A percentile compares a stretch with the other conserved stretches of the same genome.
phyloP scores from a whole-genome alignment of 208 protist genomes.

The Endotrypanum monterogeii region DNA sequence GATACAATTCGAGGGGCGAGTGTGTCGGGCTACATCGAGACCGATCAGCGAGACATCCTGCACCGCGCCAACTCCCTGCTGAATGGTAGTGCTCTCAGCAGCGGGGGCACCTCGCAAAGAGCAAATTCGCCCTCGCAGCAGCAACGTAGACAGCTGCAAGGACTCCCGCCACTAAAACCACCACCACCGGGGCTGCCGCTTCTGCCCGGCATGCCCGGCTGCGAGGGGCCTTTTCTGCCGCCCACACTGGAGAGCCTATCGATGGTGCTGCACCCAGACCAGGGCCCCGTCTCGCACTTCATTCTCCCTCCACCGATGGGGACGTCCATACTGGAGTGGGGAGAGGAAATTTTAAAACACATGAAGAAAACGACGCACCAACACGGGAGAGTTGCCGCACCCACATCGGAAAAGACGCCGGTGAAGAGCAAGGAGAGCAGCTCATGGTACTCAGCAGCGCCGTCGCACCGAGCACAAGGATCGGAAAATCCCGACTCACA shows the following conservation, averaged over 20 bases:
- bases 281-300: constrained; percentile 29
- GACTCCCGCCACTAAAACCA: constrained; percentile 36
- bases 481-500: neutral
- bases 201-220: constrained; percentile 56
- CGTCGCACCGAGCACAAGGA: neutral
- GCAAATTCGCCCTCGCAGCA: neutral
- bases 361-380: constrained; percentile 14
- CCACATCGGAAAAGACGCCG: neutral
- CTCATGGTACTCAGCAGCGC: neutral
- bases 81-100: neutral
- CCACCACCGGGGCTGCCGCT: constrained; percentile 33
- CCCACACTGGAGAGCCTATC: constrained; percentile 3
- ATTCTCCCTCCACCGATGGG: constrained; percentile 42
- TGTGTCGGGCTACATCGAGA: constrained; percentile 47
- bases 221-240: constrained; percentile 49
- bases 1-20: constrained; percentile 33
- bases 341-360: constrained; percentile 29
- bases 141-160: constrained; percentile 21
- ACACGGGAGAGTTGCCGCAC: neutral
- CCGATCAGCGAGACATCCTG: constrained; percentile 35
- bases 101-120: constrained; percentile 3
- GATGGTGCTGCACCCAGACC: constrained; percentile 27
- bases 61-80: constrained; percentile 40
- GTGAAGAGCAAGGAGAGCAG: constrained; percentile 4
- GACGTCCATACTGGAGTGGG: constrained; percentile 38